Evolutionary conservation across 2,329 filamentous ascomycete species (phyloP), one percentile per base, ranked within the genome.

Genomic region (Hymenoscyphus scutula): DNA sequence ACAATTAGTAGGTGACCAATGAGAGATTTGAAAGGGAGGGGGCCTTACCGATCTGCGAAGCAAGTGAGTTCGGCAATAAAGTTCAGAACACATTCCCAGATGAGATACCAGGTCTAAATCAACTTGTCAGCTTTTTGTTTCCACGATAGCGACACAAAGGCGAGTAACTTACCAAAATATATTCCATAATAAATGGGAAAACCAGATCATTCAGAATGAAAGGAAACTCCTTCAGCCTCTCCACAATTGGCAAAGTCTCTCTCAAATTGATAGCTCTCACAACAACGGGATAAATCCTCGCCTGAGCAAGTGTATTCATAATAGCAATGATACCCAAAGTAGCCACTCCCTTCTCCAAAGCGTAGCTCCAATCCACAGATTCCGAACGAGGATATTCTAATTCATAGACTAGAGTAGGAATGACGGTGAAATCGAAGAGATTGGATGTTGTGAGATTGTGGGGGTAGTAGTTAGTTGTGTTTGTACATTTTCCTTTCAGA

Each of bases 391-490:
- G 90, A 70, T 93, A 93, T 69, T 90, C 87, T 53, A 90, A 81
- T 73, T 94, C 90, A 73, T 93, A 94, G 15, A 92, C 88, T 4
- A 92, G 77, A 0, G 90, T 93, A 3, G 90, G 90, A 10, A 93
- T 79, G 53, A 87, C 83, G 57, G 90, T 87, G 80, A 89, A 94
- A 72, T 91, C 88, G 71, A 86, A 84, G 68, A 89, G 87, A 71
- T 90, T 87, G 56, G 71, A 64, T 11, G 86, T 68, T 0, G 84
- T 90, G 41, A 93, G 78, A 70, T 92, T 93, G 56, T 82, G 78
- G 0, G 90, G 90, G 70, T 93, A 93, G 23, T 74, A 81, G 64
- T 77, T 82, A 68, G 67, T 75, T 19, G 69, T 74, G 60, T 69
- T 76, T 59, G 81, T 83, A 23, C 84, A 87, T 6, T 84, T 87